Percentiles rank a stretch among this genome's conserved stretches.
Evolutionary conservation across 169 alveolate species (phyloP).

Genomic region (Cryptosporidium meleagridis): DNA sequence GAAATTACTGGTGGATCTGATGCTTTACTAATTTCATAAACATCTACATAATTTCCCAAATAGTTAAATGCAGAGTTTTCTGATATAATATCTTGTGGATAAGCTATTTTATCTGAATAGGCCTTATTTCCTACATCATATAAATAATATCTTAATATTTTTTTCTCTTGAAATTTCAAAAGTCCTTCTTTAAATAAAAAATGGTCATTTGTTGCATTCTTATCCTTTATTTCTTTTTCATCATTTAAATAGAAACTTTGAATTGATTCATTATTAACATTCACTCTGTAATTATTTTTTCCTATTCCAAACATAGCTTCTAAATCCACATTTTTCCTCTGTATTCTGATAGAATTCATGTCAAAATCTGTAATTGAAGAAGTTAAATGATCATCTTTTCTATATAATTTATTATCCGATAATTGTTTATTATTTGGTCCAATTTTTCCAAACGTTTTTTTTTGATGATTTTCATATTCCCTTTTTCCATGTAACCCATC

Average conservation of each 20-base stretch:
- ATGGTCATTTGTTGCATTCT: not conserved
- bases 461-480: not conserved
- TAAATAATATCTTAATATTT: slow-evolving; percentile 6
- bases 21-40: slow-evolving; percentile 2
- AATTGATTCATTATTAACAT: not conserved
- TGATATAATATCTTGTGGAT: slow-evolving; percentile 32
- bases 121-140: slow-evolving; percentile 1
- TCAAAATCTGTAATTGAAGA: not conserved
- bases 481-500: slow-evolving; percentile 52
- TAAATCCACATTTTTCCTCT: slow-evolving; percentile 4
- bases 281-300: not conserved
- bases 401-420: not conserved
- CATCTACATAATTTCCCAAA: not conserved
- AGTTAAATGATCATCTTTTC: not conserved
- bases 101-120: slow-evolving; percentile 9
- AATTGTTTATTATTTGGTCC: too few relatives aligned
- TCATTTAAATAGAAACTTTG: not conserved
- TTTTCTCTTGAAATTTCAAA: slow-evolving; percentile 2
- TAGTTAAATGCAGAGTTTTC: slow-evolving; percentile 27
- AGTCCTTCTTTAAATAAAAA: slow-evolving; percentile 26
- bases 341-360: not conserved
- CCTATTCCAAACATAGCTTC: slow-evolving; percentile 20
- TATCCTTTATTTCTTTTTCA: not conserved
- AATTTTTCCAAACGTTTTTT: not conserved
- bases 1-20: slow-evolving; percentile 28